Evolutionary conservation across 192 early-diverging fungal genomes (phyloP).

Genomic region (Umbelopsis sp.): DNA sequence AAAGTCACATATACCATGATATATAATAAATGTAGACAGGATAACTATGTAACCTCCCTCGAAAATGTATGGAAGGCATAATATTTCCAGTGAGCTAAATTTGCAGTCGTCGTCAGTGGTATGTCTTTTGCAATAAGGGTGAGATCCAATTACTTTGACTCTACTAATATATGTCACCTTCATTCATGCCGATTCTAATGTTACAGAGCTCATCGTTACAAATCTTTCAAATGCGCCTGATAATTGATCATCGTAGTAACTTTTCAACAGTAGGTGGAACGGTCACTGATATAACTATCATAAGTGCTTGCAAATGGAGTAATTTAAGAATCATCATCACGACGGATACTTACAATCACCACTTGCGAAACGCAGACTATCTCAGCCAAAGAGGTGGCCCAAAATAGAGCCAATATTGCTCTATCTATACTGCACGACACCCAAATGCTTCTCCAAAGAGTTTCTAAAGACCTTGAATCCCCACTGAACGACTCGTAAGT

Average conservation of each 20-base stretch:
- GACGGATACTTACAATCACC: not conserved
- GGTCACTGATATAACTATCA: not conserved
- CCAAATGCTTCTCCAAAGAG: not conserved
- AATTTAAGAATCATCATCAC: not conserved
- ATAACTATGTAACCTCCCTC: no score
- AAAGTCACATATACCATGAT: no score
- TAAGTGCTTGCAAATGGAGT: no score
- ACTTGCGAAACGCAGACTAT: not conserved
- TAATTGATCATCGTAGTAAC: not conserved
- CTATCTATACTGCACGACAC: not conserved
- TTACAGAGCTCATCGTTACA: constrained; percentile 6
- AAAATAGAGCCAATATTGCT: not conserved
- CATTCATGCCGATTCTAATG: not conserved
- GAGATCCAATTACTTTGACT: not conserved
- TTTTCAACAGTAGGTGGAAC: not conserved
- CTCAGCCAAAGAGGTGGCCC: not conserved
- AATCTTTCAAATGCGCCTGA: not conserved
- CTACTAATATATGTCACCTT: not conserved
- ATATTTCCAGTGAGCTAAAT: no score
- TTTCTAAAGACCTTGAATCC: not conserved
- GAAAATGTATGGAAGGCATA: no score
- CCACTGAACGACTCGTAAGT: not conserved
- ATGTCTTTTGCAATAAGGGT: not conserved
- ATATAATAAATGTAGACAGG: no score
- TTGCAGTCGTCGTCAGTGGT: no score